Conservation (phyloP, 2,329 filamentous ascomycete genomes). For the Capronia epimyces region DNA sequence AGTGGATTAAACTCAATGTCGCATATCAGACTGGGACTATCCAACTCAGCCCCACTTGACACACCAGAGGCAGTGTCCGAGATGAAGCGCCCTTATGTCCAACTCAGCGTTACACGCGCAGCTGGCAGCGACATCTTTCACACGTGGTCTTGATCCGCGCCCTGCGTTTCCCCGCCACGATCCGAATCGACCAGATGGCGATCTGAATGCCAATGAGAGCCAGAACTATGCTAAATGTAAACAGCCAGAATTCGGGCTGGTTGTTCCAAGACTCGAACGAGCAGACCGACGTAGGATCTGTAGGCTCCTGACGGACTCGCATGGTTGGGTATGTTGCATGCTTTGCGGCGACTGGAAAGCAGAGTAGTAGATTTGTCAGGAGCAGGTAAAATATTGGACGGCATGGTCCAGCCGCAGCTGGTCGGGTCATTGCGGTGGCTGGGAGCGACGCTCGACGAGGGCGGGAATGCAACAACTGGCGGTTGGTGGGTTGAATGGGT, state of each 20-base stretch:
- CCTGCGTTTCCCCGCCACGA: not conserved
- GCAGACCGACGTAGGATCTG: not conserved
- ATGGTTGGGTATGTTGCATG: not conserved
- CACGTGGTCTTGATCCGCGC: not conserved
- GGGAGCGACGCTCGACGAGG: too few species aligned
- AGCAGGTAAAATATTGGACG: not conserved
- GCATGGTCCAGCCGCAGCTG: too few species aligned
- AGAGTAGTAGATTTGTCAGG: not conserved
- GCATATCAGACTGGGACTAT: not conserved
- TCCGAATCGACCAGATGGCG: slow-evolving; percentile 5
- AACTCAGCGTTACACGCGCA: not conserved
- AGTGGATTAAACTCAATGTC: not conserved
- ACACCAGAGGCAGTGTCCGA: not conserved
- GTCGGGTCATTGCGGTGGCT: too few species aligned
- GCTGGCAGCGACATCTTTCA: not conserved
- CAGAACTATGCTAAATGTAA: not conserved
- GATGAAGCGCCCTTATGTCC: too few species aligned
- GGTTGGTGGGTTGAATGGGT: too few species aligned
- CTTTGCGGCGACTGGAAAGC: not conserved
- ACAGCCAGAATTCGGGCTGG: not conserved
- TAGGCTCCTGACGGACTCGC: not conserved
- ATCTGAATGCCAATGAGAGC: slow-evolving; percentile 1
- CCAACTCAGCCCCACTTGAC: not conserved
- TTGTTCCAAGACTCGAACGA: not conserved
- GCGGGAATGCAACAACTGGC: too few species aligned